Base-by-base conservation (phyloP, 805 yeast genomes). In the Debaryomyces tyrocola region DNA sequence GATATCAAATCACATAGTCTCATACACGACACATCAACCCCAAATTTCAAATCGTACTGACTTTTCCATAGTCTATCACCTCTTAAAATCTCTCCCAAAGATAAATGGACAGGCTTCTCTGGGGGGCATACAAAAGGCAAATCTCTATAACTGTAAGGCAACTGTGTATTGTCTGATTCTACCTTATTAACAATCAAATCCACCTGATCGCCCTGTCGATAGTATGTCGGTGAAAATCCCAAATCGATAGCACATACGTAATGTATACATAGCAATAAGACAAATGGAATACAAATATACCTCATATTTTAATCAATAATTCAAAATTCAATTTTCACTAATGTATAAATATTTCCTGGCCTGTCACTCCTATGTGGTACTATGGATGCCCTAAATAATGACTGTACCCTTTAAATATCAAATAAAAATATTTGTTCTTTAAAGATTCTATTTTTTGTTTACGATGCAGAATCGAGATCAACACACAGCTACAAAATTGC, bases 21-120 rank as follows among this genome's bases (percentile, higher is more conserved):
- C 41, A 69, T 72, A 64, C 96, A 90, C 0, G 80, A 75, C 37
- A 75, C 71, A 57, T 87, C 95, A n/a, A 74, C 62, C 11, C 82
- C 85, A 60, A 88, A 86, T 2, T 55, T 50, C 37, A 90, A 67
- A n/a, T 75, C 68, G 56, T 87, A 87, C 51, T 84, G 88, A 33
- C 91, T 82, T 50, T 79, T 82, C 84, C 87, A 83, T 41, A 85
- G 79, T 44, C 95, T 69, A 58, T 90, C 96, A 11, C 96, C 96
- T 44, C 85, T 74, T 45, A 90, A 70, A 15, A 90, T 83, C 55
- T 87, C 92, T 12, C 90, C 88, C 18, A 90, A 62, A 4, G 90
- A 84, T 38, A 87, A 62, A 52, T 84, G 85, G 15, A 85, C 66
- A 2, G 87, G 84, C 47, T 79, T 79, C 6, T 59, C 56, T 8